Evolutionary conservation across 2,329 filamentous ascomycete species (phyloP).

Genomic region (Colletotrichum liaoningense): DNA sequence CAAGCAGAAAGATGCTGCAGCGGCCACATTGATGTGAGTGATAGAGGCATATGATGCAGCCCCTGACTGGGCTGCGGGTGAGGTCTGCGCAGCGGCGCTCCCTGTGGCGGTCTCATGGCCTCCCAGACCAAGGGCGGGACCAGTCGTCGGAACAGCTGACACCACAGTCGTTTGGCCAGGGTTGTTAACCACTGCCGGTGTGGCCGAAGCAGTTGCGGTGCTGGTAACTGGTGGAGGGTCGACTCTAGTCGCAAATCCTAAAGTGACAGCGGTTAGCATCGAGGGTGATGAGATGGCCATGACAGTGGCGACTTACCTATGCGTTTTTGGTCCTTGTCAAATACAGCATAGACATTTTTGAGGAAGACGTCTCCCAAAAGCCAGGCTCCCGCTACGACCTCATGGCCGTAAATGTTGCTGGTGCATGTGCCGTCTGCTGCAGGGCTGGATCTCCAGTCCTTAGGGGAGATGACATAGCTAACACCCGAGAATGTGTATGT

Average conservation of each 20-base stretch:
- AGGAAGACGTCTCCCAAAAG: conserved; percentile 88
- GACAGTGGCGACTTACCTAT: conserved; percentile 63
- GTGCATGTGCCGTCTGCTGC: conserved; percentile 62
- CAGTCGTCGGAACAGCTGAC: conserved; percentile 31
- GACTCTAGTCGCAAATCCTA: conserved; percentile 52
- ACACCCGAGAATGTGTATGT: conserved; percentile 76
- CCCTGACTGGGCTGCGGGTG: conserved; percentile 12
- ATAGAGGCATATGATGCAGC: conserved; percentile 12
- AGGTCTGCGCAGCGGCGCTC: conserved; percentile 36
- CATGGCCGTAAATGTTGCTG: conserved; percentile 80
- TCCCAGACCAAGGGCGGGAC: conserved; percentile 45
- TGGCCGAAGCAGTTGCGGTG: conserved; percentile 9
- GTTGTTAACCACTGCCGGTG: conserved; percentile 22
- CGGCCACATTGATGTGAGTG: conserved; percentile 11
- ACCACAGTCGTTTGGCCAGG: conserved; percentile 11
- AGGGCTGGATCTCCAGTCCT: conserved; percentile 75
- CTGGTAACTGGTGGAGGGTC: conserved; percentile 37
- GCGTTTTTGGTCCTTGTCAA: conserved; percentile 77
- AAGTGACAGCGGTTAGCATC: conserved; percentile 28
- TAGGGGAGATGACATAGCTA: conserved; percentile 73
- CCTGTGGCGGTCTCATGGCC: conserved; percentile 48
- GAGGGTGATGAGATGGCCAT: background rate
- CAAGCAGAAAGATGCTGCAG: conserved; percentile 19
- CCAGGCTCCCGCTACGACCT: conserved; percentile 76
- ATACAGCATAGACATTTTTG: conserved; percentile 90